These are phyloP conservation scores for Cryptosporidium tyzzeri DNA, from an alignment of 169 alveolate species.

Conservation along the genomic window DNA sequence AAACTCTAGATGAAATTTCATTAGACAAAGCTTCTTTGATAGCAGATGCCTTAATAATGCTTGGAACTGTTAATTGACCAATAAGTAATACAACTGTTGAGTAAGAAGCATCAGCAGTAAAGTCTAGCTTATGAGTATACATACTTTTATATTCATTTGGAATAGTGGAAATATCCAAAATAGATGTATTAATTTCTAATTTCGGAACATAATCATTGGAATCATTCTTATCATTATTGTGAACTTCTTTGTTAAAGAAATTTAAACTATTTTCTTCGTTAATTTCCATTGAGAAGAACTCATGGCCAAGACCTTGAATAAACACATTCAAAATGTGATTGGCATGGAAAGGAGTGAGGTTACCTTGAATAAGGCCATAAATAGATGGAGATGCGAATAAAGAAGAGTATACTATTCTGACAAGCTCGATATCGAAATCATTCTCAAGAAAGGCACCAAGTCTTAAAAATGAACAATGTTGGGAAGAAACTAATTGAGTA, in stretches of 20 bases:
- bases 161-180: constrained; percentile 7
- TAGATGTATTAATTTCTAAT: background rate
- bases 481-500: constrained; percentile 34
- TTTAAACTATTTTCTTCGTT: background rate
- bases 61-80: background rate
- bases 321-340: constrained; percentile 42
- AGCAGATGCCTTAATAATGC: background rate
- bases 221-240: background rate
- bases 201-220: background rate
- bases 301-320: constrained; percentile 6
- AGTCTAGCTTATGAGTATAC: background rate
- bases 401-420: background rate
- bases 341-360: constrained; percentile 35
- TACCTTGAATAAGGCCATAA: constrained; percentile 15
- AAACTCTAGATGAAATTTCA: background rate
- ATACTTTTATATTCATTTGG: background rate
- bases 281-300: background rate
- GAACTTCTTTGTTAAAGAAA: background rate
- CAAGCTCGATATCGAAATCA: background rate
- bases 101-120: constrained; percentile 1
- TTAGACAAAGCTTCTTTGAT: background rate
- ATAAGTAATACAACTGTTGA: background rate
- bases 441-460: background rate
- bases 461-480: background rate
- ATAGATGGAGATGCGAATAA: background rate